These are phyloP conservation scores for Lactarius psammicola DNA, from an alignment of 768 basidiomycete genomes.

Conservation along the genomic window DNA sequence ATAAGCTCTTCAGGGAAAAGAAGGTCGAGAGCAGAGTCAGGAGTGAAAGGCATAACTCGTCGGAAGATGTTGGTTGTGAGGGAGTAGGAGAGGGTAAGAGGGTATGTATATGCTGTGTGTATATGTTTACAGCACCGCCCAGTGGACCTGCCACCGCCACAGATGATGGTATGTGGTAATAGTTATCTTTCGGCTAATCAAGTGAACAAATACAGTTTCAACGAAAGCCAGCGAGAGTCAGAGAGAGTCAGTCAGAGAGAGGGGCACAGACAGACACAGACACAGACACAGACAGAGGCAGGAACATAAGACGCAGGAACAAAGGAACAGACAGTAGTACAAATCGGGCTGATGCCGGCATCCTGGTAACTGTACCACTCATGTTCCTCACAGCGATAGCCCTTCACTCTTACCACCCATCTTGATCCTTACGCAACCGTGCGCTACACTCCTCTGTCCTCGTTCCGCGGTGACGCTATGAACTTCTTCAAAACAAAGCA, in stretches of 20 bases:
- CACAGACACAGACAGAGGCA: neutral
- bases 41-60: constrained; percentile 46
- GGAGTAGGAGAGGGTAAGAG: neutral
- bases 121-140: neutral
- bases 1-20: constrained; percentile 74
- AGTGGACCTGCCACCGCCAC: neutral
- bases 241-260: neutral
- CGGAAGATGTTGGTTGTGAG: neutral
- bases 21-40: constrained; percentile 69
- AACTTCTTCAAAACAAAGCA: constrained; percentile 96
- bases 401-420: neutral
- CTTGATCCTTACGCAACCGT: neutral
- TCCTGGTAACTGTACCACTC: neutral
- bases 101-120: neutral
- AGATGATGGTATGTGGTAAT: neutral
- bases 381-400: constrained; percentile 14
- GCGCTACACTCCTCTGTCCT: neutral
- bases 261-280: too few relatives aligned
- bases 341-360: constrained; percentile 28
- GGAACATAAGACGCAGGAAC: neutral
- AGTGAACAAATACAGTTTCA: too few relatives aligned
- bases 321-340: neutral
- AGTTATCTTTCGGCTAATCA: neutral
- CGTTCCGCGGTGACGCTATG: constrained; percentile 45
- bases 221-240: neutral